Base-by-base conservation (phyloP, 1,284 basidiomycete genomes). In the Malassezia pachydermatis region DNA sequence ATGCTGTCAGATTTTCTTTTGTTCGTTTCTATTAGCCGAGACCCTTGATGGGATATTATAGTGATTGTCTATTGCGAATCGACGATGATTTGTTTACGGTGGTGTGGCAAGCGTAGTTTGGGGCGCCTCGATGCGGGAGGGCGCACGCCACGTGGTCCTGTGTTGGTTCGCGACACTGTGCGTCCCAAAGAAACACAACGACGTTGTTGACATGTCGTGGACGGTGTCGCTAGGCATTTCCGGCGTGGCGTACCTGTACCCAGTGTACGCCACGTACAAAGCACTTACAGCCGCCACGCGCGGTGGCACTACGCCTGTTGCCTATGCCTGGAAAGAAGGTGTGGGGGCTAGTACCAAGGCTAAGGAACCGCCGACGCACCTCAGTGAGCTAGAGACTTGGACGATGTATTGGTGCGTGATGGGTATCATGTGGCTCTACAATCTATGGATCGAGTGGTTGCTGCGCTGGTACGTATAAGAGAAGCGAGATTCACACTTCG, bases 381-480 rank as follows among this genome's bases (percentile, higher is more conserved):
- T 69, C 10, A 56, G 61, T 9, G 61, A 69, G 27, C 56, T 67
- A 40, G 65, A 69, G 52, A 40, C 48, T 2, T 65, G 65, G 60
- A 45, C 63, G 2, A 65, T 69, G 43, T 69, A 69, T 50, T 69
- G 66, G 66, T 58, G 57, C 41, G 55, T 69, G 4, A 55, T 62
- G 14, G 62, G 59, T 0, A 46, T 53, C 22, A 53, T 60, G 34
- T 53, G 56, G 13, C 37, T 63, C 5, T n/a, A 55, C 37, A 65
- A 69, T 35, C 43, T 51, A n/a, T 49, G 55, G 8, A 47, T 59
- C 3, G 66, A 58, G n/a, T 67, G 62, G 54, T 36, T 58, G 11
- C 67, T 65, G 58, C 58, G 55, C 5, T 69, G 66, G 66, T 52
- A 19, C 11, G 54, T 32, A 42, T 10, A 27, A 16, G 8, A n/a